Percentiles rank a stretch among this genome's conserved stretches.
These are phyloP conservation scores for Cytospora mali DNA, from an alignment of 2,329 filamentous ascomycete genomes.

Conservation along the genomic window DNA sequence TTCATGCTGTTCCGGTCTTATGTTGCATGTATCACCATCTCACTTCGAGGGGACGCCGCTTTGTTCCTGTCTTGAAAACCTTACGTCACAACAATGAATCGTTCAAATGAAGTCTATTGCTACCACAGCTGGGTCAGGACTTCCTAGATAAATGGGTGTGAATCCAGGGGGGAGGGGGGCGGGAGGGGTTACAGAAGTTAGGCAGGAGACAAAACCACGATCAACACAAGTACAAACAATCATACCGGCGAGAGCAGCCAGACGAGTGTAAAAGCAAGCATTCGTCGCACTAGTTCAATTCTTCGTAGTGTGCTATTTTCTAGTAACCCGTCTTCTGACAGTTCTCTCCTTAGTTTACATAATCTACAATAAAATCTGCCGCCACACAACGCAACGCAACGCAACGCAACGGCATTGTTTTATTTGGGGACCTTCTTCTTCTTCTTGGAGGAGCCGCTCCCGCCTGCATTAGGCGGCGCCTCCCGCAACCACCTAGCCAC, in stretches of 20 bases:
- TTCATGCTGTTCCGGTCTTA: not conserved
- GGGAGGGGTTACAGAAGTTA: too few relatives aligned
- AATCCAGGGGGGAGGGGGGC: too few relatives aligned
- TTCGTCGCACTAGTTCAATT: not conserved
- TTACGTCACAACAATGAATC: too few relatives aligned
- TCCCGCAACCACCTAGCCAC: slow-evolving; percentile 71
- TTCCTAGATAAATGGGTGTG: too few relatives aligned
- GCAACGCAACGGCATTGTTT: not conserved
- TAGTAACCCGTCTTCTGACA: not conserved
- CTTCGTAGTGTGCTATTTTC: not conserved
- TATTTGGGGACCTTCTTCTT: slow-evolving; percentile 40
- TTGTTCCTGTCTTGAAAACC: too few relatives aligned
- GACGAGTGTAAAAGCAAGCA: not conserved
- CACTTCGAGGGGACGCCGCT: too few relatives aligned
- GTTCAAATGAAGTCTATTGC: not conserved
- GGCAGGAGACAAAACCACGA: too few relatives aligned
- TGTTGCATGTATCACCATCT: not conserved
- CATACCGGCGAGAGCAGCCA: too few relatives aligned
- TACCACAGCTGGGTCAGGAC: not conserved
- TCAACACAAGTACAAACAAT: too few relatives aligned
- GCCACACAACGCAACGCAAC: not conserved
- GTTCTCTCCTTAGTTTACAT: not conserved
- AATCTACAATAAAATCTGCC: not conserved
- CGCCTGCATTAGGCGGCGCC: slow-evolving; percentile 47
- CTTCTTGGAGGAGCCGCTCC: slow-evolving; percentile 35